Percentiles rank a stretch among this genome's conserved stretches.
phyloP scores from a whole-genome alignment of 148 eudicot species.

The Fallopia convolvulus region DNA sequence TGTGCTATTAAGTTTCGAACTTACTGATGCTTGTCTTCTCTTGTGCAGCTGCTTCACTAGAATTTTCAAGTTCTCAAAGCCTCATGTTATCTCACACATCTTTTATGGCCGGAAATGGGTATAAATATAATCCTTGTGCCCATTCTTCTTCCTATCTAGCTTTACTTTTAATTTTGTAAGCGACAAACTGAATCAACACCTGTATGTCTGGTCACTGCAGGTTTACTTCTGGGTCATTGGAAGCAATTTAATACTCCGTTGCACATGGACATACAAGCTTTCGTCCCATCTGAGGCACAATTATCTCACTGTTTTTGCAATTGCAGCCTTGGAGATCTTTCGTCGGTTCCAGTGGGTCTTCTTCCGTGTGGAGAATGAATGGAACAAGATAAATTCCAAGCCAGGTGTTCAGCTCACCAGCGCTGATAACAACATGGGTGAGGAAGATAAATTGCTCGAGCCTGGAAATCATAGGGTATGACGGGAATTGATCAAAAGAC shows the following conservation, averaged over 20 bases:
- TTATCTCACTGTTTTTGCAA: conserved; percentile 68
- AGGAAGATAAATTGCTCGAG: conserved; percentile 59
- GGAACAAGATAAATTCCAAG: conserved; percentile 74
- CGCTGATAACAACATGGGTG: conserved; percentile 35
- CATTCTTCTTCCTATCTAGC: background rate
- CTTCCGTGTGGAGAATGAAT: conserved; percentile 93
- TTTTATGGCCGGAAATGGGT: conserved; percentile 81
- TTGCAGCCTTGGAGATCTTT: conserved; percentile 75
- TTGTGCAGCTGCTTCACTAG: conserved; percentile 77
- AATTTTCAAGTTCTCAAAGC: conserved; percentile 82
- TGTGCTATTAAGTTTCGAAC: background rate
- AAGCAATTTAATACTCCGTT: conserved; percentile 88
- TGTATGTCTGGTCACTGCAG: conserved; percentile 24
- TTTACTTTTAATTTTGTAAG: background rate
- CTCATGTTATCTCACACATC: conserved; percentile 49
- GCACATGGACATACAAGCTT: conserved; percentile 98
- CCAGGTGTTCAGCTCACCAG: conserved; percentile 44
- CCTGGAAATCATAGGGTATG: conserved; percentile 54
- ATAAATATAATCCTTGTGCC: conserved; percentile 34
- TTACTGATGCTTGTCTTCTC: conserved; percentile 13
- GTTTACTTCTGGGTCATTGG: conserved; percentile 79
- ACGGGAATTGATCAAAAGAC: background rate
- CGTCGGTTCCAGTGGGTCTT: conserved; percentile 94
- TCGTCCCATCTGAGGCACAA: conserved; percentile 97
- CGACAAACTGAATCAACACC: background rate